Percentiles rank a stretch among this genome's conserved stretches.
These are phyloP conservation scores for Fragilaria crotonensis DNA, from an alignment of 108 stramenopile genomes.

Conservation along the genomic window DNA sequence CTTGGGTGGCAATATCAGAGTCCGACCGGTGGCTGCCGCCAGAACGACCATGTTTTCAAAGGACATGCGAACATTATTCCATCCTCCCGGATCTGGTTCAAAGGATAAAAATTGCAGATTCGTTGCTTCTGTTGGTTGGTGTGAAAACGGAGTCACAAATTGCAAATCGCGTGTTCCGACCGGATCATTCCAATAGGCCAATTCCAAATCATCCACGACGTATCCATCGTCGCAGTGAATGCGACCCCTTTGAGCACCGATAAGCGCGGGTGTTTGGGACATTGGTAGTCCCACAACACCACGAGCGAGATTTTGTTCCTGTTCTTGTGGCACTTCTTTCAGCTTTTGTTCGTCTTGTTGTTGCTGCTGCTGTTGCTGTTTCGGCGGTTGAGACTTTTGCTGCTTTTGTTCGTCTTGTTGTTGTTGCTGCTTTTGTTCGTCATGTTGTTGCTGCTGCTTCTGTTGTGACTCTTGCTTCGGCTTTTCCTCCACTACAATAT, in stretches of 20 bases:
- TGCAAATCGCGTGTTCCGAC: slow-evolving; percentile 43
- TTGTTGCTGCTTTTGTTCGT: neutral
- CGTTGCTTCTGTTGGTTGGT: neutral
- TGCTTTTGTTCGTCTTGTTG: neutral
- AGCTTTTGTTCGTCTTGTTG: neutral
- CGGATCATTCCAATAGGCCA: slow-evolving; percentile 79
- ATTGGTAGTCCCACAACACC: slow-evolving; percentile 67
- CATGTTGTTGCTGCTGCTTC: no score
- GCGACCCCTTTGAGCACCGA: slow-evolving; percentile 62
- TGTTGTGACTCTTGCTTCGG: no score
- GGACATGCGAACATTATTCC: slow-evolving; percentile 62
- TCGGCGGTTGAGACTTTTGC: neutral
- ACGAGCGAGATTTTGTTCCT: no score
- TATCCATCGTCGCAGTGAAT: slow-evolving; percentile 48
- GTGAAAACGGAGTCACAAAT: slow-evolving; percentile 50
- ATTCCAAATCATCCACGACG: slow-evolving; percentile 53
- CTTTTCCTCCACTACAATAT: no score
- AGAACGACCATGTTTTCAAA: slow-evolving; percentile 74
- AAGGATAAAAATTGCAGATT: slow-evolving; percentile 43
- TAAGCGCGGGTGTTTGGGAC: slow-evolving; percentile 62
- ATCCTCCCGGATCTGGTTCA: slow-evolving; percentile 71
- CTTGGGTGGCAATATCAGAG: slow-evolving; percentile 83
- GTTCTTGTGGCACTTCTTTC: neutral
- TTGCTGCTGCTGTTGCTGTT: neutral
- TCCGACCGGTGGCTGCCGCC: slow-evolving; percentile 75